phyloP scores from a whole-genome alignment of 768 basidiomycete genomes.

The Phlebiopsis flavidoalba region DNA sequence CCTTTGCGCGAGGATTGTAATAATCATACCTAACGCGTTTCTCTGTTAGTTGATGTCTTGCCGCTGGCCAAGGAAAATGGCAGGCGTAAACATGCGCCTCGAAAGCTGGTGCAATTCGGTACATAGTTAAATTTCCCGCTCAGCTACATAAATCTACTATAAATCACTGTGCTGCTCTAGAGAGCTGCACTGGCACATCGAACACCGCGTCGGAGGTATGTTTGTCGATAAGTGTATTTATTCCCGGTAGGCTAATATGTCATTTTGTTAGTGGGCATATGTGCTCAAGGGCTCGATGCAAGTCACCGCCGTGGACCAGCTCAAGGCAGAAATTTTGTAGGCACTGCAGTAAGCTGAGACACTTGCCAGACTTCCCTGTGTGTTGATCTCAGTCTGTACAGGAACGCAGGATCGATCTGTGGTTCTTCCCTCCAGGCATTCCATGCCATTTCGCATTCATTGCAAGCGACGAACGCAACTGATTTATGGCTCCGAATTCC shows the following conservation, averaged over 20 bases:
- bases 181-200: slow-evolving; percentile 29
- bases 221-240: slow-evolving; percentile 24
- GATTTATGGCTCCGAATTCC: slow-evolving; percentile 22
- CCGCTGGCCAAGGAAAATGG: slow-evolving; percentile 18
- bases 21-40: slow-evolving; percentile 4
- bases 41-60: slow-evolving; percentile 4
- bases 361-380: background rate
- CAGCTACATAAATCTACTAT: too few relatives aligned
- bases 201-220: slow-evolving; percentile 20
- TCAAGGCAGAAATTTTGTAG: slow-evolving; percentile 47
- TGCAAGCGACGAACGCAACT: slow-evolving; percentile 21
- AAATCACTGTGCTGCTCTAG: background rate
- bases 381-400: background rate
- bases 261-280: background rate
- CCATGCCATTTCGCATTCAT: slow-evolving; percentile 13
- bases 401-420: slow-evolving; percentile 12
- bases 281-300: slow-evolving; percentile 9
- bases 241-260: background rate
- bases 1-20: too few relatives aligned
- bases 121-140: background rate
- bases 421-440: slow-evolving; percentile 14
- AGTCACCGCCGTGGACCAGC: slow-evolving; percentile 34
- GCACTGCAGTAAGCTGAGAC: slow-evolving; percentile 35
- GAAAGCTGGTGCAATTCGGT: slow-evolving; percentile 22
- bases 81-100: slow-evolving; percentile 28